Base-by-base conservation (phyloP, 768 basidiomycete species). In the Podaxis sp. region DNA sequence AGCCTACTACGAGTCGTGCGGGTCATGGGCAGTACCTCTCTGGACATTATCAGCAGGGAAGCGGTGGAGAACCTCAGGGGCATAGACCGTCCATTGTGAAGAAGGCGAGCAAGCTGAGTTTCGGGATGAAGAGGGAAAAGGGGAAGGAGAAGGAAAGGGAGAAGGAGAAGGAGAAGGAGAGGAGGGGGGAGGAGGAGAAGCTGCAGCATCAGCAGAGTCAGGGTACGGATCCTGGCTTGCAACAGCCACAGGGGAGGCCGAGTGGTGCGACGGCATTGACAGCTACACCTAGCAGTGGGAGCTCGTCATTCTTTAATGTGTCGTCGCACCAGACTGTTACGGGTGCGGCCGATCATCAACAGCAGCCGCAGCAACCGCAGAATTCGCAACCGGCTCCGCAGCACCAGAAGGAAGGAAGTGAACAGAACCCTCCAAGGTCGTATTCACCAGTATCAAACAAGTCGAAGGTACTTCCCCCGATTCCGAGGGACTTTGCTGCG, bases 241-340 rank as follows among this genome's bases (percentile, higher is more conserved):
- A 85, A 56, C 57, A 70, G 53, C 56, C 73, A 75, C 24, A 67
- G 72, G 20, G 69, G 75, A 4, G 69, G 74, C 40, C 75, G 80
- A 81, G 80, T 40, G 78, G 71, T 12, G 82, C 78, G 17, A 82
- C 80, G 3, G 80, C 78, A 5, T 72, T 90, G 62, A 84, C 82
- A 58, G 77, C 87, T n/a, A 89, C 86, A 3, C 84, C 87, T 4
- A 91, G 88, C 70, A 87, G 87, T 58, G 88, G 87, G 24, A 92
- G 90, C 0, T 93, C 91, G 2, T 92, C 91, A 2, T 93, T 94
- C 78, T 92, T 93, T 80, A 92, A 93, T 69, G 88, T 91, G 30
- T 80, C 86, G 5, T 83, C 87, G 4, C 82, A 82, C 53, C 78
- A 82, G 33, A 77, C 78, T 20, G 74, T 73, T 17, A 65, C 68